These are phyloP conservation scores for Parietaria judaica DNA, from an alignment of 306 rosid genomes.

Conservation along the genomic window DNA sequence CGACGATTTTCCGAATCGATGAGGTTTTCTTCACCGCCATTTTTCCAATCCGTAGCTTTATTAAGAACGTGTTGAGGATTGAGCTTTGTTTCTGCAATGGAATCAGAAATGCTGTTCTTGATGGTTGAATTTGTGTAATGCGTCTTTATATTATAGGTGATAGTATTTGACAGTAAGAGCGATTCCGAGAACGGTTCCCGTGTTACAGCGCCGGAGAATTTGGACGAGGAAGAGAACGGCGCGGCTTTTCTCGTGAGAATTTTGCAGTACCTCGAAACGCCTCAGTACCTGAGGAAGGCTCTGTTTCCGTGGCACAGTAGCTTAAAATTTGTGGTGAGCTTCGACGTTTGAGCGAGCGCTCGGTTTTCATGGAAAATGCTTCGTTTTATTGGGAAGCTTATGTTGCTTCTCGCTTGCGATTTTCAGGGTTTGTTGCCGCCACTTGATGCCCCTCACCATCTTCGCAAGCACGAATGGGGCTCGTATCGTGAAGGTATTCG, in stretches of 20 bases:
- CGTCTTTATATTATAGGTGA: constrained; percentile 40
- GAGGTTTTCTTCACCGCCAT: constrained; percentile 46
- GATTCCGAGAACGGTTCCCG: constrained; percentile 22
- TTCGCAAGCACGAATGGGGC: constrained; percentile 96
- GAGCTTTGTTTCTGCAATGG: background rate
- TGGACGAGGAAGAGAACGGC: constrained; percentile 65
- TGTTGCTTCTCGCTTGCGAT: constrained; percentile 1
- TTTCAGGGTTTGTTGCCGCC: constrained; percentile 90
- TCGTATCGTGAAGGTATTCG: constrained; percentile 65
- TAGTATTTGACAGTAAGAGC: constrained; percentile 64
- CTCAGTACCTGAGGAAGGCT: constrained; percentile 85
- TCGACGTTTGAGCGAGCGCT: constrained; percentile 6
- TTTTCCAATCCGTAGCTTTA: background rate
- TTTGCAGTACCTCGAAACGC: constrained; percentile 85
- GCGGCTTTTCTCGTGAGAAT: constrained; percentile 73
- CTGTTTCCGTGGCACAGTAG: constrained; percentile 82
- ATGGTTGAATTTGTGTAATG: too few species aligned
- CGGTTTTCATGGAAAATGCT: constrained; percentile 9
- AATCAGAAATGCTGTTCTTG: too few species aligned
- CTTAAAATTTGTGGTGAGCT: constrained; percentile 75
- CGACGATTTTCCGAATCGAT: constrained; percentile 81
- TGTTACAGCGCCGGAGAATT: constrained; percentile 18
- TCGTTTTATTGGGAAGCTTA: constrained; percentile 1
- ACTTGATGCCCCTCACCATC: constrained; percentile 95
- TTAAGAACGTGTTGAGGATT: background rate